A percentile compares a stretch with the other conserved stretches of the same genome.
Conservation (phyloP, 1,284 basidiomycete species). For the Malassezia dermatis region DNA sequence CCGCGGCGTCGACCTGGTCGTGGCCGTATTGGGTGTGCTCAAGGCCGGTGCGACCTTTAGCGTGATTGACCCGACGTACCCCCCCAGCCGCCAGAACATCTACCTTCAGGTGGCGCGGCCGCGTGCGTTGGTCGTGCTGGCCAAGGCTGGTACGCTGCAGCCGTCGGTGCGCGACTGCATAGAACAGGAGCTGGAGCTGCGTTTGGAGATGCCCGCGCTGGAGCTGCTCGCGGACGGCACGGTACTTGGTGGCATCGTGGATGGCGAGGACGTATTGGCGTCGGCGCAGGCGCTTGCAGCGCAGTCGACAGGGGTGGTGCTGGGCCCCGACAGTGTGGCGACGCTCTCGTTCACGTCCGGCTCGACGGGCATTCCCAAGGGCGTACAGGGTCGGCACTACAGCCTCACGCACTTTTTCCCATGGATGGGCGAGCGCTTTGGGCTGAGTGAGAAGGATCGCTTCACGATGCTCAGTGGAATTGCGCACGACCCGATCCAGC, state of each 20-base stretch:
- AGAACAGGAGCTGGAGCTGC: slow-evolving; percentile 64
- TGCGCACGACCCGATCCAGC: slow-evolving; percentile 96
- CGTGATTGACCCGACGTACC: slow-evolving; percentile 97
- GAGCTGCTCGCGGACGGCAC: slow-evolving; percentile 57
- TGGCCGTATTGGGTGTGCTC: slow-evolving; percentile 90
- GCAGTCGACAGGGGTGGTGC: slow-evolving; percentile 57
- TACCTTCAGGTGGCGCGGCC: slow-evolving; percentile 90
- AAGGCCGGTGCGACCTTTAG: slow-evolving; percentile 96
- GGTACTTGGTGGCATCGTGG: slow-evolving; percentile 58
- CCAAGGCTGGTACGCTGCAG: slow-evolving; percentile 74
- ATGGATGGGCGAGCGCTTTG: slow-evolving; percentile 92
- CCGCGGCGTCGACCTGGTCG: slow-evolving; percentile 87
- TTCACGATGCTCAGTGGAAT: slow-evolving; percentile 99
- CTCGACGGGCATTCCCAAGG: slow-evolving; percentile 95
- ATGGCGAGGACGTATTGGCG: slow-evolving; percentile 51
- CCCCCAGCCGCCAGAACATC: slow-evolving; percentile 82
- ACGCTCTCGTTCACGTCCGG: slow-evolving; percentile 96
- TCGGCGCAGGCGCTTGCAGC: slow-evolving; percentile 53
- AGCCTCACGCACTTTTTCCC: slow-evolving; percentile 99
- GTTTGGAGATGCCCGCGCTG: slow-evolving; percentile 85
- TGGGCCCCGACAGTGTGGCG: slow-evolving; percentile 89
- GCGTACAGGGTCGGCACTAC: slow-evolving; percentile 87
- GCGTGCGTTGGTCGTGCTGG: slow-evolving; percentile 81
- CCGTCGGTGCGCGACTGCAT: slow-evolving; percentile 78
- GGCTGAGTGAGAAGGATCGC: slow-evolving; percentile 63